Percentiles rank a stretch among this genome's conserved stretches.
Evolutionary conservation across 2,329 filamentous ascomycete species (phyloP).

Genomic region (Lachnellula cervina): DNA sequence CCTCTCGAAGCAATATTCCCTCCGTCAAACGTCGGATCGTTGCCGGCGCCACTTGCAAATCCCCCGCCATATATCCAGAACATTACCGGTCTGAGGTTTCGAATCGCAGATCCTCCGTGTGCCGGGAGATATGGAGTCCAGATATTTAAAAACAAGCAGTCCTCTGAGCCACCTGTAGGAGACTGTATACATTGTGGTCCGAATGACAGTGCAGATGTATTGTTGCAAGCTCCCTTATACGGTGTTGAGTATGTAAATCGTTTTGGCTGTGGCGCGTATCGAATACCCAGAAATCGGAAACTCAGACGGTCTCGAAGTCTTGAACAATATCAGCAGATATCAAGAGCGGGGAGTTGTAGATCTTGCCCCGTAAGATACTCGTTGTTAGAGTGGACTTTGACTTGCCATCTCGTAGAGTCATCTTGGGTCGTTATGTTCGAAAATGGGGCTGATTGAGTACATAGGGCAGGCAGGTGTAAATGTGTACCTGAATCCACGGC

Average conservation of each 20-base stretch:
- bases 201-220: slow-evolving; percentile 41
- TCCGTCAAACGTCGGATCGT: slow-evolving; percentile 21
- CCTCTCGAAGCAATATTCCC: slow-evolving; percentile 21
- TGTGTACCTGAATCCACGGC: slow-evolving; percentile 17
- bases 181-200: slow-evolving; percentile 42
- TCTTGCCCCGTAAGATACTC: slow-evolving; percentile 43
- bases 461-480: slow-evolving; percentile 42
- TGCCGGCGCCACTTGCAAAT: slow-evolving; percentile 30
- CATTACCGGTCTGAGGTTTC: slow-evolving; percentile 31
- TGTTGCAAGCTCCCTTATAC: slow-evolving; percentile 38
- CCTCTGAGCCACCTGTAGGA: slow-evolving; percentile 34
- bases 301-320: slow-evolving; percentile 44
- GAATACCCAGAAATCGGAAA: slow-evolving; percentile 31
- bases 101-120: slow-evolving; percentile 2
- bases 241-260: slow-evolving; percentile 36
- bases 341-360: neutral
- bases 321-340: neutral
- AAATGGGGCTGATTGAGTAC: slow-evolving; percentile 41
- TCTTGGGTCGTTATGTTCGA: slow-evolving; percentile 29
- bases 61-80: slow-evolving; percentile 25
- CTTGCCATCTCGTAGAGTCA: slow-evolving; percentile 33
- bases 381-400: slow-evolving; percentile 37
- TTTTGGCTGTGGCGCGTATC: slow-evolving; percentile 22
- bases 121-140: slow-evolving; percentile 44
- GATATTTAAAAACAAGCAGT: slow-evolving; percentile 54